Evolutionary conservation across 1,284 basidiomycete species (phyloP).

Genomic region (Sphaerobolus stellatus): DNA sequence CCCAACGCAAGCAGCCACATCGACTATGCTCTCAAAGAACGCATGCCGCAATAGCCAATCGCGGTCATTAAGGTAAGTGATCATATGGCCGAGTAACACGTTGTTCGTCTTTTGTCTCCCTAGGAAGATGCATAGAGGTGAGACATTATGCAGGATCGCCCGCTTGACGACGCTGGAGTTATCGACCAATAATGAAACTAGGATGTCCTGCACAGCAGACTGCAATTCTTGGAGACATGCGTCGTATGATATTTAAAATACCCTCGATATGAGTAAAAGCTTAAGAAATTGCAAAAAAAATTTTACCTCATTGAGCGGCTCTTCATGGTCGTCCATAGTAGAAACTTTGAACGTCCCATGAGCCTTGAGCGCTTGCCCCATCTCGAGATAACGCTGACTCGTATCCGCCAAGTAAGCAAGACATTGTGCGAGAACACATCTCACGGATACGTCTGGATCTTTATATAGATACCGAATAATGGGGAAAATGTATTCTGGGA

Average conservation of each 20-base stretch:
- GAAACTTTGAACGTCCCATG: slow-evolving; percentile 73
- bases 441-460: slow-evolving; percentile 86
- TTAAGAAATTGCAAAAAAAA: slow-evolving; percentile 6
- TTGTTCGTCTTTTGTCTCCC: slow-evolving; percentile 93
- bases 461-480: slow-evolving; percentile 80
- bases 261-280: not conserved
- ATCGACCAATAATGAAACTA: slow-evolving; percentile 76
- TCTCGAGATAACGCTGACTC: slow-evolving; percentile 83
- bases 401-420: slow-evolving; percentile 84
- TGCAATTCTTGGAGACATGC: slow-evolving; percentile 84
- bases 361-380: slow-evolving; percentile 86
- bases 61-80: slow-evolving; percentile 95
- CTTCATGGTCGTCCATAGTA: slow-evolving; percentile 72
- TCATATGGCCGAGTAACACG: slow-evolving; percentile 94
- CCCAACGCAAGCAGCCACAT: slow-evolving; percentile 90
- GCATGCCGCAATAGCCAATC: slow-evolving; percentile 90
- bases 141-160: slow-evolving; percentile 77
- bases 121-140: slow-evolving; percentile 88
- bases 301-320: slow-evolving; percentile 69
- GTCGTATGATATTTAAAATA: slow-evolving; percentile 80
- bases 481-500: slow-evolving; percentile 94
- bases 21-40: slow-evolving; percentile 95
- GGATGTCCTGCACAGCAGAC: slow-evolving; percentile 82
- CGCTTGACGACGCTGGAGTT: slow-evolving; percentile 75
- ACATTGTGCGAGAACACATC: slow-evolving; percentile 86